Base-by-base conservation (phyloP, 2,329 filamentous ascomycete genomes). In the Monosporascus sp. region DNA sequence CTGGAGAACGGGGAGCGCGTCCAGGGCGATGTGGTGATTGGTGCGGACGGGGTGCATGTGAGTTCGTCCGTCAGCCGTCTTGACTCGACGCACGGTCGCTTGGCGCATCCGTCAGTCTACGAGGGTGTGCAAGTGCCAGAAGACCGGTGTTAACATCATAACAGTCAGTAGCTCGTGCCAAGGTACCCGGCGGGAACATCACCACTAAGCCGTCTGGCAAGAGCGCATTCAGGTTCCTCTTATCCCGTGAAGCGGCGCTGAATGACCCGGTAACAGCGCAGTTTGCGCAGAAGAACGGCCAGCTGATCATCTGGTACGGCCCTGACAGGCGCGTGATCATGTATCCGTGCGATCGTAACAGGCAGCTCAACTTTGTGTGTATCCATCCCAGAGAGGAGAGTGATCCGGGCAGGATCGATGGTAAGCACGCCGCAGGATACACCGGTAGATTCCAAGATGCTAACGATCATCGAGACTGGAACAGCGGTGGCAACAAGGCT, bases 181-280 rank as follows among this genome's bases (percentile, higher is more conserved):
- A 81, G 0, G 65, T 72, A 2, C 67, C 71, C 27, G 69, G 81
- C 0, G 71, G 60, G n/a, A 59, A 67, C 17, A 20, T 63, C 54
- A 22, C 65, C 74, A 1, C 73, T 74, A 48, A 69, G 71, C 35
- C 24, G 24, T 77, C 74, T 3, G 81, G 80, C 3, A 81, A 82
- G 61, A 79, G 75, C 44, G 80, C 80, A 1, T 85, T 82, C 62
- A 73, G 81, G 7, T 85, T 83, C 64, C 63, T 83, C 5, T 71
- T 85, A 0, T 68, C 74, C 0, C 71, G 73, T 1, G 52, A 64
- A 17, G 56, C 54, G 1, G 65, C 63, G 3, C 59, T 65, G 3
- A 59, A 61, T 3, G 69, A 76, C 45, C 68, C 72, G 1, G 50
- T 63, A 3, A 72, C 71, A 1, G 66, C 59, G 3, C 63, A 63